Evolutionary conservation across 2,329 filamentous ascomycete species (phyloP).

Genomic region (Fusarium sororula): DNA sequence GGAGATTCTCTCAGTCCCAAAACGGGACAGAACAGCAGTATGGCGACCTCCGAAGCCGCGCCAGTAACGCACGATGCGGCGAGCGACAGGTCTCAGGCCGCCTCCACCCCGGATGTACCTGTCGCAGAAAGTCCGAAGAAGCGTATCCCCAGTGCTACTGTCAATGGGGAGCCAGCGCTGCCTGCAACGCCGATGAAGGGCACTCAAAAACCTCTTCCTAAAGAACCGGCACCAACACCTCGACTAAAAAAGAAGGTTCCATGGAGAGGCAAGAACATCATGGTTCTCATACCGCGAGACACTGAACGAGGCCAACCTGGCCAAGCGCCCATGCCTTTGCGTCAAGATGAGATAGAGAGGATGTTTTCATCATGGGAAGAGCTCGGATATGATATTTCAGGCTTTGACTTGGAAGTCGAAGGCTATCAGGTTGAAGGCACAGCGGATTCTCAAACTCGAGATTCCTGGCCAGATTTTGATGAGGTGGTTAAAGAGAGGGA

Average conservation of each 20-base stretch:
- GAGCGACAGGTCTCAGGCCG: constrained; percentile 40
- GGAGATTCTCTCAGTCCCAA: constrained; percentile 41
- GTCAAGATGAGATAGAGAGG: constrained; percentile 62
- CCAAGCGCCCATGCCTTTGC: constrained; percentile 63
- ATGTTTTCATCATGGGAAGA: constrained; percentile 75
- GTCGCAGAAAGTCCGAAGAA: constrained; percentile 42
- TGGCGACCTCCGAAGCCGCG: constrained; percentile 46
- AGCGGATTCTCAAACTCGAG: constrained; percentile 69
- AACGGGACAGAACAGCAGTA: constrained; percentile 44
- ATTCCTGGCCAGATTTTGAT: constrained; percentile 71
- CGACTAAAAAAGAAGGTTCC: constrained; percentile 74
- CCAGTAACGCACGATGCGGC: constrained; percentile 41
- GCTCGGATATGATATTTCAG: constrained; percentile 73
- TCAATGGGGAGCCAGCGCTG: constrained; percentile 43
- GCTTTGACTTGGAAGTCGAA: constrained; percentile 72
- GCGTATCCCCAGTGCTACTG: constrained; percentile 32
- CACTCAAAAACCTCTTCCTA: constrained; percentile 49
- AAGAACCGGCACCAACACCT: constrained; percentile 58
- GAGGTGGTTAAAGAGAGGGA: constrained; percentile 67
- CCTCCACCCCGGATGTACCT: constrained; percentile 38
- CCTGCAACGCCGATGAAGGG: constrained; percentile 50
- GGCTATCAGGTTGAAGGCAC: constrained; percentile 49
- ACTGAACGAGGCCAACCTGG: constrained; percentile 70
- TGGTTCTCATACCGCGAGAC: constrained; percentile 74
- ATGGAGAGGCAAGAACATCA: constrained; percentile 79